Base-by-base conservation (phyloP, 169 alveolate species). In the Cryptosporidium viatorum region DNA sequence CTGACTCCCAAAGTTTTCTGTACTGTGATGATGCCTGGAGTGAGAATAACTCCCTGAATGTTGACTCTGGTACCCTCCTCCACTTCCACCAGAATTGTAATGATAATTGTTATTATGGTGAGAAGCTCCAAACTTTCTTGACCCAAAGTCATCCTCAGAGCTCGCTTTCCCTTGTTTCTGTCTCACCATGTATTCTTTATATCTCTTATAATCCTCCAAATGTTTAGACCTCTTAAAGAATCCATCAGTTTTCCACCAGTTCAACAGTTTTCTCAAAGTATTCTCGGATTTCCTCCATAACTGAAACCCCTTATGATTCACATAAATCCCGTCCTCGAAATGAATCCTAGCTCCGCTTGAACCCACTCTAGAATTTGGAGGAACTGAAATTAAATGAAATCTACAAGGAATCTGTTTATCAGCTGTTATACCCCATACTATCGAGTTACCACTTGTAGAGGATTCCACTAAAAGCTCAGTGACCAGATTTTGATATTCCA, bases 191-290 rank as follows among this genome's bases (percentile, higher is more conserved):
- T 41, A 65, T 18, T 80, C 80, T n/a, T 80, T 80, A 45, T 80
- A 80, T 21, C 68, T 80, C 68, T 59, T 80, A 43, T 80, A 80
- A n/a, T 80, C 89, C 45, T 80, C 89, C 26, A 80, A 58, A 41
- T 80, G 48, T 7, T 45, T 35, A 4, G 73, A 23, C 29, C 89
- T 80, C 68, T 41, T 80, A 41, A 80, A 80, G 39, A 80, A 80
- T 6, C 89, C 89, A 23, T 80, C 89, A 41, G 89, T 80, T 33
- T 80, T 80, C 89, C 89, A 80, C 89, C 89, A 80, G 2, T 80
- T 80, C 37, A 80, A 65, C 7, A 80, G 68, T 51, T 80, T 80
- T 14, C 89, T 80, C 23, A 80, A 48, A 23, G 89, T 80, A 48
- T 43, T 60, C 48, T 80, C 89, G n/a, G 89, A 41, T 31, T 43